Percentiles rank a stretch among this genome's conserved stretches.
These are phyloP conservation scores for Punctularia strigosozonata DNA, from an alignment of 768 basidiomycete species.

Conservation along the genomic window DNA sequence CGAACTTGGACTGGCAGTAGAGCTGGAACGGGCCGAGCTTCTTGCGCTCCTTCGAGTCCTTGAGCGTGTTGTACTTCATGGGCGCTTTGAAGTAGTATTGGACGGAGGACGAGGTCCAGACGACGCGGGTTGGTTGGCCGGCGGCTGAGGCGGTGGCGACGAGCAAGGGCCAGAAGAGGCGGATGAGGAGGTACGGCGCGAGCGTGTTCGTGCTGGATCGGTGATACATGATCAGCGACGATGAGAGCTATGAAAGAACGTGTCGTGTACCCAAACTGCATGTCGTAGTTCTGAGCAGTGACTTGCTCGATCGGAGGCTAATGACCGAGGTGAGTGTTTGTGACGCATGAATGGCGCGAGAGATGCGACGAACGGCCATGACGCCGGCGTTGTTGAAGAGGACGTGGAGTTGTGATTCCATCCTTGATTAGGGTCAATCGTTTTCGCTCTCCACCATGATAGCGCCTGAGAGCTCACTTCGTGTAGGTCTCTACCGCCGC, in stretches of 20 bases:
- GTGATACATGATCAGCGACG: too few species aligned
- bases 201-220: constrained; percentile 7
- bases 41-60: constrained; percentile 3
- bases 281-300: constrained; percentile 12
- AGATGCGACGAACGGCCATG: constrained; percentile 10
- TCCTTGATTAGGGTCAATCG: neutral
- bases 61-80: constrained; percentile 9
- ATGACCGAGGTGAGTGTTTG: too few species aligned
- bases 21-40: neutral
- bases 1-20: neutral
- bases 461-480: constrained; percentile 1
- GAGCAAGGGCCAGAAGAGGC: constrained; percentile 3
- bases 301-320: constrained; percentile 9
- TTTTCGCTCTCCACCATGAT: neutral
- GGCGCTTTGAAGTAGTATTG: constrained; percentile 3
- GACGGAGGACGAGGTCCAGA: neutral
- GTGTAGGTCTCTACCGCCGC: constrained; percentile 6
- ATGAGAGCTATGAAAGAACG: too few species aligned
- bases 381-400: constrained; percentile 11
- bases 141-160: neutral
- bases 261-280: too few species aligned
- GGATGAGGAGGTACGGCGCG: constrained; percentile 5
- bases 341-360: too few species aligned
- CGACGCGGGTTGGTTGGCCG: neutral
- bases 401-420: constrained; percentile 8